Evolutionary conservation across 169 alveolate species (phyloP), one percentile per base, ranked within the genome.

Genomic region (Eimeria maxima): DNA sequence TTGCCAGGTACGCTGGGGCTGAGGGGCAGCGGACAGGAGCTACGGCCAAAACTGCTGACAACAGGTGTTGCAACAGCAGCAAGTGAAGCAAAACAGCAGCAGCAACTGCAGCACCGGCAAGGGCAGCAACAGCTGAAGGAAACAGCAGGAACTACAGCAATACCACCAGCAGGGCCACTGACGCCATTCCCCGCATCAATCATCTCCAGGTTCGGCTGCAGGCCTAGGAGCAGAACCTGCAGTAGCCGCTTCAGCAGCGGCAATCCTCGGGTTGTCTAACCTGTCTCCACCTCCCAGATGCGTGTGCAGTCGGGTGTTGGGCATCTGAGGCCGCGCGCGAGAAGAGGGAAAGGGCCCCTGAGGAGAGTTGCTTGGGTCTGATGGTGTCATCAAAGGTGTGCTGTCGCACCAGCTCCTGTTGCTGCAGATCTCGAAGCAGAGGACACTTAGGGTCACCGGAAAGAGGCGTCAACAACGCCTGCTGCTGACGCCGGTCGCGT

Each of bases 401-500:
- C 91, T 83, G 91, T 13, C 91, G n/a, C 29, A 83, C 63, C 53
- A 83, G 76, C 91, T 83, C 91, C 74, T 83, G 91, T 76, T 83
- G 91, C 55, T 83, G 91, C 50, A 50, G 29, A 29, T 83, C 91
- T n/a, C 91, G 55, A 63, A 83, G 76, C 57, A 83, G 55, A 10
- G 91, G 91, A 33, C 91, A 83, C 55, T 55, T 83, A 10, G 91
- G 91, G 29, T 83, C 91, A 6, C 91, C 91, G 13, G 91, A 83
- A 18, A 83, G 50, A 7, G 91, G 91, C 57, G 91, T 83, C 76
- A 83, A 53, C 74, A 83, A n/a, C 27, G 91, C 91, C 55, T 83
- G 91, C 91, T 83, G 91, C 91, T 83, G 91, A 4, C 91, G 71
- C 14, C 91, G 91, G 76, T 55, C 91, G 60, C 76, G 73, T 53